Base-by-base conservation (phyloP, 768 basidiomycete species). In the Infundibulicybe gibba region DNA sequence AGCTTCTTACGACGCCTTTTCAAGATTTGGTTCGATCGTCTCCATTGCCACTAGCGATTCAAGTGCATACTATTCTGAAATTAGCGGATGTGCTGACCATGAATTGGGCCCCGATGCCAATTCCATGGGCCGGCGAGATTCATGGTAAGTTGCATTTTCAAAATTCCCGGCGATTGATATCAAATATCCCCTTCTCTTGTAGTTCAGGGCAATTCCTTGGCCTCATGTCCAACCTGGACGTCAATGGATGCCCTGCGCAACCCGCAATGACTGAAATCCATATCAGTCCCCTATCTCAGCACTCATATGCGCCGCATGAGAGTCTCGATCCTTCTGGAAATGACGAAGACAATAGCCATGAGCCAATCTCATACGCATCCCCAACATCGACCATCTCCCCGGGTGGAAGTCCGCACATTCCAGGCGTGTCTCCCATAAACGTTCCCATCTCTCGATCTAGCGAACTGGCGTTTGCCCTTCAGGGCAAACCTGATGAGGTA, bases 41-140 rank as follows among this genome's bases (percentile, higher is more conserved):
- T 83, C 81, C 8, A 62, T 81, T 33, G 74, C 76, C 6, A 80
- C 80, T 19, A 83, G 81, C 57, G 80, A 83, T 40, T 76, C 81
- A 0, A 83, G 80, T 50, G 69, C 70, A 6, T 70, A 75, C 51
- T 77, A 67, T 41, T 70, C 77, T 6, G 76, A 79, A 4, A 65
- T 72, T 39, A 63, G 66, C 49, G 68, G 64, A 32, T 64, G 63
- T 54, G 61, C 65, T 15, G 66, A 69, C 21, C 60, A 53, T 16
- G 59, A 56, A 16, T 53, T 20, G 62, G 65, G 45, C 65, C 65
- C 47, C 49, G 38, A 48, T 46, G 4, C 25, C 25, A 25, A 62
- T 32, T 44, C 50, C 32, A 54, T 45, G 15, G 59, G 63, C 40
- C 66, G 74, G 46, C 62, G 65, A 37, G 66, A 67, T 52, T 75